phyloP scores from a whole-genome alignment of 2,329 filamentous ascomycete species.

The Arthrobotrys iridis region DNA sequence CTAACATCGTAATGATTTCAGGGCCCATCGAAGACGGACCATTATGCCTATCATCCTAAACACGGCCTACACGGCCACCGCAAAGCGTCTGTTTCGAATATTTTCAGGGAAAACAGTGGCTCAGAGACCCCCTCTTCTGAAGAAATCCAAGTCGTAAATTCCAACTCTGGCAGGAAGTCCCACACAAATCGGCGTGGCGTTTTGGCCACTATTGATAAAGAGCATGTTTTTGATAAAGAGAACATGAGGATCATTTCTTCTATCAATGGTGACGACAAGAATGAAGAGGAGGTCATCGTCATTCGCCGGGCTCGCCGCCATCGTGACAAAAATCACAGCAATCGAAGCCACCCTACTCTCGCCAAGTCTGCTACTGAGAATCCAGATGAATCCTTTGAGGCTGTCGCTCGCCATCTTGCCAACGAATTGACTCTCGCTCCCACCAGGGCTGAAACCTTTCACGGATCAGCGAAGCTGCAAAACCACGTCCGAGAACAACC shows the following conservation, averaged over 20 bases:
- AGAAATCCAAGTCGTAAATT: not conserved
- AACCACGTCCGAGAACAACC: not conserved
- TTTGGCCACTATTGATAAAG: not conserved
- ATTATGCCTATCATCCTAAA: not conserved
- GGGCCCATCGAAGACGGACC: not conserved
- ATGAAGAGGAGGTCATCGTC: slow-evolving; percentile 14
- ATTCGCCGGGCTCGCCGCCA: not conserved
- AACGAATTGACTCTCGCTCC: not conserved
- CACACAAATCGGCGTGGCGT: not conserved
- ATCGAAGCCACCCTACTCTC: slow-evolving; percentile 1
- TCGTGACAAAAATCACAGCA: not conserved
- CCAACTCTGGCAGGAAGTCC: not conserved
- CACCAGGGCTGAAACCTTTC: not conserved
- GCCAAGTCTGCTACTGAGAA: slow-evolving; percentile 13
- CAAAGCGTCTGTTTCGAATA: not conserved
- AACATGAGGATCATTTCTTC: not conserved
- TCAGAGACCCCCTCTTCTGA: not conserved
- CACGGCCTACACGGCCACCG: not conserved
- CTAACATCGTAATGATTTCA: not conserved
- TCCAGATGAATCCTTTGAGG: slow-evolving; percentile 4
- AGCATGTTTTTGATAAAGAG: not conserved
- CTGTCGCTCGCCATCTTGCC: slow-evolving; percentile 4
- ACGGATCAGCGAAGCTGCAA: not conserved
- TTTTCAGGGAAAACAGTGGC: not conserved
- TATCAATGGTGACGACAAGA: not conserved